phyloP scores from a whole-genome alignment of 2,329 filamentous ascomycete genomes.

The Trichoderma lentiforme region DNA sequence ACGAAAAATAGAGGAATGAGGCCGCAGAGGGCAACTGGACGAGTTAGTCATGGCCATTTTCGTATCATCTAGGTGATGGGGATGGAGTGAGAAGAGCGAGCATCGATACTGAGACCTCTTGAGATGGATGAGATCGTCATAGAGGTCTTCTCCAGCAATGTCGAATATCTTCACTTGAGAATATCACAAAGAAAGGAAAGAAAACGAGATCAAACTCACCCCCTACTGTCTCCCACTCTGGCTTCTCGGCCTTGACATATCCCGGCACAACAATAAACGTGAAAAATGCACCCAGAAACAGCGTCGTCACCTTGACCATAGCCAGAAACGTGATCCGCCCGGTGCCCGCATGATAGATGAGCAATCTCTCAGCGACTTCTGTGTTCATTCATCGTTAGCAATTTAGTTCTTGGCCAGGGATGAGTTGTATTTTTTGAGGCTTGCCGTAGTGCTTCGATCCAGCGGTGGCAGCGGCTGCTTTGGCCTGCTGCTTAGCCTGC shows the following conservation, averaged over 20 bases:
- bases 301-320: conserved; percentile 65
- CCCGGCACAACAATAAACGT: conserved; percentile 60
- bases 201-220: conserved; percentile 32
- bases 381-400: background rate
- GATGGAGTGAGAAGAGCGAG: background rate
- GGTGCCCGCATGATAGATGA: conserved; percentile 74
- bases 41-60: background rate
- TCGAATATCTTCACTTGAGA: background rate
- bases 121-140: background rate
- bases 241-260: conserved; percentile 45
- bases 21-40: conserved; percentile 56
- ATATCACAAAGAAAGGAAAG: background rate
- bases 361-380: conserved; percentile 56
- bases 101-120: background rate
- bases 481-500: conserved; percentile 29
- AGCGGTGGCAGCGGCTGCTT: conserved; percentile 25
- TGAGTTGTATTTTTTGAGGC: background rate
- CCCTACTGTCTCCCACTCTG: conserved; percentile 34
- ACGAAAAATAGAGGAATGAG: conserved; percentile 64
- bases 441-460: conserved; percentile 25
- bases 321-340: conserved; percentile 65
- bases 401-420: background rate
- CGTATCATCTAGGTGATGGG: background rate
- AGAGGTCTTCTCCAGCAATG: background rate
- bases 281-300: conserved; percentile 67